These are phyloP conservation scores for Colletotrichum tanaceti DNA, from an alignment of 2,329 filamentous ascomycete genomes.

Conservation along the genomic window DNA sequence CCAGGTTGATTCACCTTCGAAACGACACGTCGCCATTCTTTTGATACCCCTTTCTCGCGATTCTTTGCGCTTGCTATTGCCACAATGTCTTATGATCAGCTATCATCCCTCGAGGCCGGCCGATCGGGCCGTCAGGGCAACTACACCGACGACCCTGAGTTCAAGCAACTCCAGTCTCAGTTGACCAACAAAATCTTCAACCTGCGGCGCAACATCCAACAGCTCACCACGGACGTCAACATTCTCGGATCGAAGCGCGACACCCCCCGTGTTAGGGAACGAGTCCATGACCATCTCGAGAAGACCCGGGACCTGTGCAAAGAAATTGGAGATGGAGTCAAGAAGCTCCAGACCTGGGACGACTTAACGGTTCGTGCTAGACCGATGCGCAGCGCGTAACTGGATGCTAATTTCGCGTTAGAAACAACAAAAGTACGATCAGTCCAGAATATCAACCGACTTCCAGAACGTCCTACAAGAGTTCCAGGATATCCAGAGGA, in stretches of 20 bases:
- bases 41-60: conserved; percentile 5
- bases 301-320: conserved; percentile 90
- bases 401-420: conserved; percentile 50
- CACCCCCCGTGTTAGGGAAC: conserved; percentile 88
- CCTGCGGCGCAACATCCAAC: conserved; percentile 87
- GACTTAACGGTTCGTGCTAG: conserved; percentile 75
- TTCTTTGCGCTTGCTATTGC: conserved; percentile 1
- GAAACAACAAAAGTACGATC: conserved; percentile 96
- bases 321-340: conserved; percentile 91
- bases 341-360: conserved; percentile 89
- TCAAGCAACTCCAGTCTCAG: conserved; percentile 82
- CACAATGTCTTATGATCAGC: conserved; percentile 90
- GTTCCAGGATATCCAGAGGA: conserved; percentile 91
- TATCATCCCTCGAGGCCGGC: conserved; percentile 84
- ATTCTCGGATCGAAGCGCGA: conserved; percentile 91
- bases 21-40: conserved; percentile 4
- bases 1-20: background rate
- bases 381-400: background rate
- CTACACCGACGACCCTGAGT: conserved; percentile 93
- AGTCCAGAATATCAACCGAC: conserved; percentile 93
- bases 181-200: conserved; percentile 91
- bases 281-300: conserved; percentile 87
- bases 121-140: conserved; percentile 73
- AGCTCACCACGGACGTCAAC: conserved; percentile 84
- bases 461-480: conserved; percentile 90